These are phyloP conservation scores for Populus hybrid DNA, from an alignment of 441 rosid species.

Conservation along the genomic window DNA sequence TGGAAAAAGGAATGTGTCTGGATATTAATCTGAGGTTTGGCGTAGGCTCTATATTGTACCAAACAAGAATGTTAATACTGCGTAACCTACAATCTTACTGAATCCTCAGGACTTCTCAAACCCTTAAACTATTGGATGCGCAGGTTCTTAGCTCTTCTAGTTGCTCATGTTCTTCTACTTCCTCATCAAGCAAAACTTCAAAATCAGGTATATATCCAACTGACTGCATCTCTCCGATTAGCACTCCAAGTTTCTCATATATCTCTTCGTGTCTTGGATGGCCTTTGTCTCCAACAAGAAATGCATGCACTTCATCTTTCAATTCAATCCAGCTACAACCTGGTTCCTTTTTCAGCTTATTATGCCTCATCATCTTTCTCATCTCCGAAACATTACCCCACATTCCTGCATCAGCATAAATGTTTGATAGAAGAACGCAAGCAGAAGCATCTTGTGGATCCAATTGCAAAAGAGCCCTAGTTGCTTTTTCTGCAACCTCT, in stretches of 20 bases:
- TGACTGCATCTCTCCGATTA: constrained; percentile 53
- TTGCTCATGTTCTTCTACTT: constrained; percentile 18
- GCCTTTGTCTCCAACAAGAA: constrained; percentile 62
- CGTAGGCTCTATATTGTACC: neutral
- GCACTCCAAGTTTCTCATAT: constrained; percentile 43
- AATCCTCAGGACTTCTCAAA: neutral
- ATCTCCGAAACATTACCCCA: constrained; percentile 63
- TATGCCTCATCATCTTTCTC: constrained; percentile 61
- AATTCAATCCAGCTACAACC: constrained; percentile 95
- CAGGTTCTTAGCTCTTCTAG: constrained; percentile 2
- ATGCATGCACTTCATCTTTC: constrained; percentile 67
- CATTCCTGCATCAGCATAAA: constrained; percentile 76
- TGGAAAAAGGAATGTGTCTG: neutral
- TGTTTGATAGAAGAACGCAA: constrained; percentile 70
- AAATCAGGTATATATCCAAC: constrained; percentile 25
- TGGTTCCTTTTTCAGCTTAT: constrained; percentile 75
- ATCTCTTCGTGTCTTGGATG: constrained; percentile 65
- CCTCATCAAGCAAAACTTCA: constrained; percentile 27
- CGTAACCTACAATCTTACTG: neutral
- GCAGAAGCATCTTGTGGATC: constrained; percentile 78
- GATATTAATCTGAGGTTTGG: neutral
- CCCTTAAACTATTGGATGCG: neutral
- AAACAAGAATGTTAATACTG: neutral
- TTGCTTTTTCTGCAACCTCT: constrained; percentile 72
- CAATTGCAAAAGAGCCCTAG: constrained; percentile 47